Evolutionary conservation across 179 eudicot species (phyloP).

Genomic region (Amaranthus tricolor): DNA sequence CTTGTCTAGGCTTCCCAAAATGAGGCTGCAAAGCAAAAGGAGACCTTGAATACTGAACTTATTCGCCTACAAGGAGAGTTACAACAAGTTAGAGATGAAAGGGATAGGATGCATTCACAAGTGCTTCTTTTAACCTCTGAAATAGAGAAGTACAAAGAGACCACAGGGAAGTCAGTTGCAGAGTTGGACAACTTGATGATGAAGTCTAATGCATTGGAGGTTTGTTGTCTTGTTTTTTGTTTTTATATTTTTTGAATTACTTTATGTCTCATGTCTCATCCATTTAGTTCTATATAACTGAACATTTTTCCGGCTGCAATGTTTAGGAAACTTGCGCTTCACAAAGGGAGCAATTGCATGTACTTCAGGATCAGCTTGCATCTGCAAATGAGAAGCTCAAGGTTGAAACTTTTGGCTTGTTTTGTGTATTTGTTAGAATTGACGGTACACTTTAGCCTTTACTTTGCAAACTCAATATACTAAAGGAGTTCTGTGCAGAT

Average conservation of each 20-base stretch:
- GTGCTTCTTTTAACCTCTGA: slow-evolving; percentile 46
- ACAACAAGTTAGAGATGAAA: slow-evolving; percentile 67
- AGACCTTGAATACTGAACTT: slow-evolving; percentile 41
- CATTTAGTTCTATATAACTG: too few species aligned
- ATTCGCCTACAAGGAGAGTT: slow-evolving; percentile 49
- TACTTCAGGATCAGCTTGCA: slow-evolving; percentile 47
- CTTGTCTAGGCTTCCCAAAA: slow-evolving; percentile 48
- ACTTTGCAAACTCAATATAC: background rate
- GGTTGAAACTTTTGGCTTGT: slow-evolving; percentile 29
- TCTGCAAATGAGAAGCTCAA: slow-evolving; percentile 56
- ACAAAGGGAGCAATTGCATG: slow-evolving; percentile 46
- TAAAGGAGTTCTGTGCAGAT: slow-evolving; percentile 35
- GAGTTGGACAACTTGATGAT: slow-evolving; percentile 49
- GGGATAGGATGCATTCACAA: slow-evolving; percentile 44
- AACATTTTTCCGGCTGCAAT: background rate
- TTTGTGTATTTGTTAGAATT: background rate
- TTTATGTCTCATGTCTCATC: background rate
- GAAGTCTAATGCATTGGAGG: slow-evolving; percentile 66
- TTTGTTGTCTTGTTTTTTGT: slow-evolving; percentile 20
- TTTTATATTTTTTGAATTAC: background rate
- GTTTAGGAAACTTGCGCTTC: slow-evolving; percentile 54
- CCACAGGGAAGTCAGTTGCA: slow-evolving; percentile 52
- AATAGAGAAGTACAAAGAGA: slow-evolving; percentile 45
- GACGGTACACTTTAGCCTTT: background rate
- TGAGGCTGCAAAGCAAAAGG: slow-evolving; percentile 56